Base-by-base conservation (phyloP, 306 rosid species). In the Canavalia ensiformis region DNA sequence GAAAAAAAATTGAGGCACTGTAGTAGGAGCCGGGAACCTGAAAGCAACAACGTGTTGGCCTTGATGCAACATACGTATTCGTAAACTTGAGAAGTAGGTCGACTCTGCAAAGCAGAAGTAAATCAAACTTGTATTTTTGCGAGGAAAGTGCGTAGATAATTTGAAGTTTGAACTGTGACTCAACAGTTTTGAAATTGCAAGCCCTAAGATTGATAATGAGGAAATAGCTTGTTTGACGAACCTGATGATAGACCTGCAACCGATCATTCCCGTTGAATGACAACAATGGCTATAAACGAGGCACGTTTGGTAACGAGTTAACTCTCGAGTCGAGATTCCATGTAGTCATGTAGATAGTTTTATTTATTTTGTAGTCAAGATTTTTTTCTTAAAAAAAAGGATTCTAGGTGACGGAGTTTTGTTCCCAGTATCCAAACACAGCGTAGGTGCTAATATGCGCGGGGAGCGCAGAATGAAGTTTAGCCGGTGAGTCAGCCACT, bases 31-130 rank as follows among this genome's bases (percentile, higher is more conserved):
- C 68, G 47, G 41, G 74, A 71, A 90, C 97, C 93, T 85, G 87
- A 54, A 80, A 86, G 75, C 13, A 41, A 81, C 25, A 54, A 80
- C 57, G 83, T 9, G 78, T 64, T 66, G 85, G 76, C 72, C 72
- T 83, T 47, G 82, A 55, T 34, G 81, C 81, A 10, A 55, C 81
- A 83, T 51, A 54, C 7, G 85, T 3, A 60, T 80, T 77, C 37
- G 88, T 75, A 69, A 86, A 76, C 66, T 87, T 91, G 76, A 91
- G 84, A 74, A 90, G 11, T 60, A 80, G 88, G n/a, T 89, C 88
- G 46, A 88, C 81, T 86, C 97, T 91, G 86, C 86, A 79, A 79
- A 70, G 28, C 10, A 55, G 56, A 13, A 81, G 7, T 28, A 10
- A 10, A 39, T 31, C 42, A 59, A 31, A 59, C 18, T 31, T 59